Evolutionary conservation across 495 filamentous ascomycete genomes (phyloP), one percentile per base, ranked within the genome.

Genomic region (Annulohypoxylon bovei): DNA sequence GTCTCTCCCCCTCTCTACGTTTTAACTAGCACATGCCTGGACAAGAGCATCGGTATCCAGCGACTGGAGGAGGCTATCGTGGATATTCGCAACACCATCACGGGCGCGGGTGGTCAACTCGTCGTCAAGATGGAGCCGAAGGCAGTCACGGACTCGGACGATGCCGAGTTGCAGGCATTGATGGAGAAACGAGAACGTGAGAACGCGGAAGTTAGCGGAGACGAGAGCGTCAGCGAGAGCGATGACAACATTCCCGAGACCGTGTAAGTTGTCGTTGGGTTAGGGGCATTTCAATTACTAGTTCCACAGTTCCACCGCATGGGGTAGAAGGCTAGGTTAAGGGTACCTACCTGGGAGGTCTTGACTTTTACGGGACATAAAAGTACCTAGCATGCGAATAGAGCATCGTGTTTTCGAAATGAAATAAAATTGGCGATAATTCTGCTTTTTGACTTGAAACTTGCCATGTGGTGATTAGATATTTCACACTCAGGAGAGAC

Each of bases 111-210:
- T 16, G 95, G 95, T 35, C 88, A 86, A 72, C 93, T 93, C 73
- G 86, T 90, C 30, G 91, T 96, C 58, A 94, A 92, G 85, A 98
- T 99, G 96, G 95, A 93, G 68, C 95, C 95, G 42, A 98, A 98
- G 89, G 95, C 95, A 14, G 96, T 98, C 64, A 98, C 95, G 4
- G 95, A 98, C 87, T 95, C 93, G 73, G 95, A 99, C 77, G 95
- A 99, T 81, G 95, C 95, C 23, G 93, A 97, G 77, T 83, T 99
- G 71, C 92, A 97, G 80, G 96, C 95, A 47, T 85, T 99, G 64
- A 99, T 99, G 95, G 95, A 98, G 84, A 98, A 98, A 89, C 89
- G 93, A 68, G 95, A 97, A 85, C 90, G 94, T 67, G 95, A 99
- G 88, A 98, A 98, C 83, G 90, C 90, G 79, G 92, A 98, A 80